Evolutionary conservation across 2,329 filamentous ascomycete genomes (phyloP), one percentile per base, ranked within the genome.

Genomic region (Verticillium longisporum): DNA sequence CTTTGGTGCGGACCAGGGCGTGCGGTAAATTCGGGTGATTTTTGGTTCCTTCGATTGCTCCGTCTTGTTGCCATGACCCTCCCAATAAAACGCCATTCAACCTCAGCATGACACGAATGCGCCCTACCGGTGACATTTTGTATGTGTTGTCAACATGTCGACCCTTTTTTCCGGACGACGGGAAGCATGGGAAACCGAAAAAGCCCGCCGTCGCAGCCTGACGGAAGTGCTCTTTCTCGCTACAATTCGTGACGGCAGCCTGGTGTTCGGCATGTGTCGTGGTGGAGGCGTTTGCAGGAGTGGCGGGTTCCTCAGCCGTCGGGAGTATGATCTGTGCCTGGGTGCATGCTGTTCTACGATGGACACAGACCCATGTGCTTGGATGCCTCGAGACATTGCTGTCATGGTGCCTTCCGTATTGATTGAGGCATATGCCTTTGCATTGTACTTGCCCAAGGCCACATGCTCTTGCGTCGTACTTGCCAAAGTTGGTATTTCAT

Each of bases 51-150:
- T n/a, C n/a, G 9, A 26, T 26, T 26, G 26, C 26, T 26, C 45
- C 4, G 18, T 26, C 13, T 7, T 6, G 7, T 26, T 50, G n/a
- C 4, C 15, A 10, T 10, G 15, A 10, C 45, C 45, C 11, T 10
- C 18, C 18, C 7, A 10, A n/a, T 7, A 21, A 15, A 50, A 50
- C 45, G 45, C 18, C 45, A 50, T 50, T 59, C 61, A 59, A 61
- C 41, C 61, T 61, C 61, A 62, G 58, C 41, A 63, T 61, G 9
- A 18, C 36, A 59, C 61, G 61, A 64, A 59, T 13, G n/a, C 45
- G 45, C 45, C 45, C 45, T 50, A 7, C 18, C 45, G 2, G 13
- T 7, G 45, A 50, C 45, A 50, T 10, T 7, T 26, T 26, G 26
- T 26, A 21, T 50, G 15, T n/a, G 45, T 21, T 50, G 21, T 11